These are phyloP conservation scores for Chloropicon primus DNA, from an alignment of 139 green algal species.

Conservation along the genomic window DNA sequence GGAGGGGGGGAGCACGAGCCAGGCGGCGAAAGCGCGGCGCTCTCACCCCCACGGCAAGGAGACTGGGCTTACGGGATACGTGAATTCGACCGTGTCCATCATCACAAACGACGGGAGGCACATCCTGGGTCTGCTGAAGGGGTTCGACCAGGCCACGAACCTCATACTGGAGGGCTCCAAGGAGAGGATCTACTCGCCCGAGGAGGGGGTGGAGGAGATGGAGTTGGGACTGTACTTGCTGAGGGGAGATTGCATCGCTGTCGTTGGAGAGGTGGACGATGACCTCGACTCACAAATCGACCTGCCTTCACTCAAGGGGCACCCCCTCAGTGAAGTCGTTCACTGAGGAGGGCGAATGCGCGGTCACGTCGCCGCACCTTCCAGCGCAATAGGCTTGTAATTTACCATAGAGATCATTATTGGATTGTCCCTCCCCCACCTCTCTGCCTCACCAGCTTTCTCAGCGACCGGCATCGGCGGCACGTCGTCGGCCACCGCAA, in stretches of 20 bases:
- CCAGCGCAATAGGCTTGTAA: no score
- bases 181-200: conserved; percentile 78
- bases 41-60: no score
- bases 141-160: conserved; percentile 91
- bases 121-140: conserved; percentile 68
- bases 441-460: no score
- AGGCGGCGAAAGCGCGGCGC: no score
- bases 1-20: no score
- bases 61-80: neutral
- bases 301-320: neutral
- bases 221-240: conserved; percentile 80
- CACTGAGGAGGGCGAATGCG: no score
- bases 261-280: neutral
- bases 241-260: conserved; percentile 79
- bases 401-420: no score
- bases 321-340: neutral
- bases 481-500: no score
- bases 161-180: conserved; percentile 82
- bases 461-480: no score
- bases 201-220: conserved; percentile 71
- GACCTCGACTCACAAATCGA: neutral
- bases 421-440: no score
- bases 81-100: conserved; percentile 36
- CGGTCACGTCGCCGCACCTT: no score
- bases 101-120: conserved; percentile 77